Evolutionary conservation across 2,329 filamentous ascomycete genomes (phyloP).

Genomic region (Dryadomyces quercus-mongolicae): DNA sequence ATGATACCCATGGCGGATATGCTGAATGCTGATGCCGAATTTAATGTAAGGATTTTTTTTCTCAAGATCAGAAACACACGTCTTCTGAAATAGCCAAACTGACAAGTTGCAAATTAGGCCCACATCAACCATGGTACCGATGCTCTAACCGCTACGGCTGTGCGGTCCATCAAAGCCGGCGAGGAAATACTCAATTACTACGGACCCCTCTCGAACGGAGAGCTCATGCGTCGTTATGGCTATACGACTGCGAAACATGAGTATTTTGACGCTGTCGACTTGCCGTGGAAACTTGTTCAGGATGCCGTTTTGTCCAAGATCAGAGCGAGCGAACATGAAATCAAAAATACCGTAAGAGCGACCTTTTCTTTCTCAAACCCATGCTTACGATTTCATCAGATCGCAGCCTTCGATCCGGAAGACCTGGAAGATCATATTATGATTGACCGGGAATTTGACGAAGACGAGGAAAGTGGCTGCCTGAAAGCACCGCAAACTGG

Average conservation of each 20-base stretch:
- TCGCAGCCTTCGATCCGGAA: constrained; percentile 43
- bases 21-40: constrained; percentile 78
- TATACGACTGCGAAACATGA: constrained; percentile 72
- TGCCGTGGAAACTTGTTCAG: constrained; percentile 43
- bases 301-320: constrained; percentile 11
- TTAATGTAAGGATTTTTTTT: constrained; percentile 48
- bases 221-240: constrained; percentile 73
- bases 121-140: constrained; percentile 43
- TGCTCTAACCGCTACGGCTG: constrained; percentile 56
- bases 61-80: background rate
- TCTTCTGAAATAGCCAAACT: background rate
- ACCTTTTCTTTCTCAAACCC: constrained; percentile 11
- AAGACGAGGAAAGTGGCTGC: constrained; percentile 36
- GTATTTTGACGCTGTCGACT: constrained; percentile 71
- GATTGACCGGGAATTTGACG: constrained; percentile 42
- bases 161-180: constrained; percentile 55
- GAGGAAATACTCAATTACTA: constrained; percentile 85
- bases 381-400: constrained; percentile 20
- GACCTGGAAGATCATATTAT: constrained; percentile 67
- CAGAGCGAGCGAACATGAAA: constrained; percentile 16
- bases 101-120: constrained; percentile 33
- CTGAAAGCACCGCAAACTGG: constrained; percentile 15
- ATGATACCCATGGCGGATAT: constrained; percentile 90
- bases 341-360: constrained; percentile 30
- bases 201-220: constrained; percentile 69